Percentiles rank a stretch among this genome's conserved stretches.
Conservation (phyloP, 1,284 basidiomycete genomes). For the Tylopilus sp. region DNA sequence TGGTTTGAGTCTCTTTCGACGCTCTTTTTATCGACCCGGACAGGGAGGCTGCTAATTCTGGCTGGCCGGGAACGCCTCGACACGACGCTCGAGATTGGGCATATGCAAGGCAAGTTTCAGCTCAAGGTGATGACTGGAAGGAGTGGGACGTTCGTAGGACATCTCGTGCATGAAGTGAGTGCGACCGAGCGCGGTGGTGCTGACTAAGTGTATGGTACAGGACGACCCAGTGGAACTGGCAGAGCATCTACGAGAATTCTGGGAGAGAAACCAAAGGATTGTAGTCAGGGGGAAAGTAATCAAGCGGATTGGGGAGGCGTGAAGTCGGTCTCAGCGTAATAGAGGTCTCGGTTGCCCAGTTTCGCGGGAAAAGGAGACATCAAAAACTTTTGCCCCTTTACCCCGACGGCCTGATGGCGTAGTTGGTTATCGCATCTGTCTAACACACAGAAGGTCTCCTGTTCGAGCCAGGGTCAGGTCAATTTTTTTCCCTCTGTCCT, state of each 20-base stretch:
- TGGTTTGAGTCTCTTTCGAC: constrained; percentile 88
- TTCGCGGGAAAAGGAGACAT: too few species aligned
- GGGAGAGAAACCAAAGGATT: constrained; percentile 83
- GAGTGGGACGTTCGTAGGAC: constrained; percentile 59
- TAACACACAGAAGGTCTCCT: constrained; percentile 64
- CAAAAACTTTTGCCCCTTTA: too few species aligned
- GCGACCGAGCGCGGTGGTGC: neutral
- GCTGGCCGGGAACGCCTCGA: constrained; percentile 94
- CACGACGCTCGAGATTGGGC: constrained; percentile 93
- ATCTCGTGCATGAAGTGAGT: constrained; percentile 89
- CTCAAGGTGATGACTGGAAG: constrained; percentile 73
- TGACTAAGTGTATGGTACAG: constrained; percentile 38
- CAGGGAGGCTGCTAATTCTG: constrained; percentile 84
- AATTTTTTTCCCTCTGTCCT: neutral
- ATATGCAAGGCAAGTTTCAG: constrained; percentile 99
- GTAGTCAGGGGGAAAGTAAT: constrained; percentile 51
- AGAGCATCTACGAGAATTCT: constrained; percentile 82
- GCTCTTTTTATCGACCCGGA: constrained; percentile 71
- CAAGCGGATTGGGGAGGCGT: constrained; percentile 77
- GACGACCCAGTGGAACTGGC: constrained; percentile 83
- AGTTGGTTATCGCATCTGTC: constrained; percentile 80
- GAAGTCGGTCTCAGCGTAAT: neutral
- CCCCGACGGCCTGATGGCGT: constrained; percentile 61
- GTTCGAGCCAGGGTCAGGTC: constrained; percentile 53
- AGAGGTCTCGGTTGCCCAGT: too few species aligned